Percentiles rank a stretch among this genome's conserved stretches.
Evolutionary conservation across 169 alveolate species (phyloP).

Genomic region (Cryptosporidium tyzzeri): DNA sequence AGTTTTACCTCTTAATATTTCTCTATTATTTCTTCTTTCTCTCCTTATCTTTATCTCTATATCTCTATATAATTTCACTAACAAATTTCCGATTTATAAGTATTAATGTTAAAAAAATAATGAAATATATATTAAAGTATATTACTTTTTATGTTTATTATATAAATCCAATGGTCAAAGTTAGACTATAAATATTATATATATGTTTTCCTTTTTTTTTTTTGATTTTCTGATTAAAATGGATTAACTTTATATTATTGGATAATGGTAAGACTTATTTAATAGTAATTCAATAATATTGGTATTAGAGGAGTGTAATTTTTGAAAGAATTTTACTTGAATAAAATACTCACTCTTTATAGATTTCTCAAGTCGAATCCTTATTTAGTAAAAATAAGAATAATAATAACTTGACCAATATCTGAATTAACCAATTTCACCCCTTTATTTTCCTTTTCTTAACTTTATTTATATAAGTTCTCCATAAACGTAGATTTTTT

Average conservation of each 20-base stretch:
- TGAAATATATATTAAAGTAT: too few relatives aligned
- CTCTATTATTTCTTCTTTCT: too few relatives aligned
- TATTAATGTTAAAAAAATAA: too few relatives aligned
- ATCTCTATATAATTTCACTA: too few relatives aligned
- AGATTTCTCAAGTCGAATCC: neutral
- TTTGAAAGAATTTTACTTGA: neutral
- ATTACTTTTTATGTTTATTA: too few relatives aligned
- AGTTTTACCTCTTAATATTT: neutral
- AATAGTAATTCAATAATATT: neutral
- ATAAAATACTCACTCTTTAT: neutral
- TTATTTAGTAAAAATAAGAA: neutral
- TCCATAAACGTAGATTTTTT: slow-evolving; percentile 8
- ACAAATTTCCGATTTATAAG: neutral
- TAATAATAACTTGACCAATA: neutral
- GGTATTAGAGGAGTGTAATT: neutral
- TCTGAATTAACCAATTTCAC: neutral
- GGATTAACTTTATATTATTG: too few relatives aligned
- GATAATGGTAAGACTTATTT: neutral
- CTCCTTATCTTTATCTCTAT: too few relatives aligned
- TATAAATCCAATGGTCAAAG: neutral
- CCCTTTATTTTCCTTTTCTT: neutral
- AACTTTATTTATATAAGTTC: neutral
- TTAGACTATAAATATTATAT: neutral
- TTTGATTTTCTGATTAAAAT: too few relatives aligned
- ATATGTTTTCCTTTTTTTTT: too few relatives aligned